A percentile compares a stretch with the other conserved stretches of the same genome.
Evolutionary conservation across 768 basidiomycete genomes (phyloP).

Genomic region (Russula vinacea): DNA sequence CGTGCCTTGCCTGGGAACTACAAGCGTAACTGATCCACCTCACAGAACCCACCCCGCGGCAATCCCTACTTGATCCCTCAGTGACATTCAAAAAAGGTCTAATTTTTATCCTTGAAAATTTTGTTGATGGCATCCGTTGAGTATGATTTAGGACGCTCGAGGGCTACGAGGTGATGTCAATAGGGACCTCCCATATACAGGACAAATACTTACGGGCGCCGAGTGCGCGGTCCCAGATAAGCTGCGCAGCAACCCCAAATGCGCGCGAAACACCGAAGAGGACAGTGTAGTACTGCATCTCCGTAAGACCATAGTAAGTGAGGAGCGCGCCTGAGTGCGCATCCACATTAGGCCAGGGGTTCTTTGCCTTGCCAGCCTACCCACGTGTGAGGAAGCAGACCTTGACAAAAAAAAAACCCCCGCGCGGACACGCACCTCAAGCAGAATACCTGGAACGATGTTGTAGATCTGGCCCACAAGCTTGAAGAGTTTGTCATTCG

Average conservation of each 20-base stretch:
- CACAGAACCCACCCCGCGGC: constrained; percentile 11
- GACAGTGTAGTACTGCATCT: constrained; percentile 97
- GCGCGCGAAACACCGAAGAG: constrained; percentile 96
- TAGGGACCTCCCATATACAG: not conserved
- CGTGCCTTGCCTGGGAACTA: not conserved
- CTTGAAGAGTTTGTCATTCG: constrained; percentile 88
- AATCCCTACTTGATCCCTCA: not conserved
- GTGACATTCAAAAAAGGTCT: constrained; percentile 8
- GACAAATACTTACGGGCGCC: constrained; percentile 68
- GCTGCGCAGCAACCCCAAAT: constrained; percentile 83
- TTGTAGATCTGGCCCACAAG: constrained; percentile 87
- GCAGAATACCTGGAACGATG: constrained; percentile 84
- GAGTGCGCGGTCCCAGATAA: constrained; percentile 91
- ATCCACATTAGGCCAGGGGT: constrained; percentile 96
- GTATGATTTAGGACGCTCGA: constrained; percentile 91
- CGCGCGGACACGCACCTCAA: constrained; percentile 53
- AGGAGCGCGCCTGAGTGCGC: constrained; percentile 92
- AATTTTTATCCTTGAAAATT: constrained; percentile 64
- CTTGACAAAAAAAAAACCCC: not conserved
- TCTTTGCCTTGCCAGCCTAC: constrained; percentile 87
- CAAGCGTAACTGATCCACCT: not conserved
- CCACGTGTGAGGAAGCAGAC: constrained; percentile 2
- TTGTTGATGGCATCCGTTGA: constrained; percentile 76
- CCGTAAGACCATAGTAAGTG: constrained; percentile 78
- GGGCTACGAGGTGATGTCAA: constrained; percentile 43